These are phyloP conservation scores for Myochromella boudieri DNA, from an alignment of 768 basidiomycete genomes.

Conservation along the genomic window DNA sequence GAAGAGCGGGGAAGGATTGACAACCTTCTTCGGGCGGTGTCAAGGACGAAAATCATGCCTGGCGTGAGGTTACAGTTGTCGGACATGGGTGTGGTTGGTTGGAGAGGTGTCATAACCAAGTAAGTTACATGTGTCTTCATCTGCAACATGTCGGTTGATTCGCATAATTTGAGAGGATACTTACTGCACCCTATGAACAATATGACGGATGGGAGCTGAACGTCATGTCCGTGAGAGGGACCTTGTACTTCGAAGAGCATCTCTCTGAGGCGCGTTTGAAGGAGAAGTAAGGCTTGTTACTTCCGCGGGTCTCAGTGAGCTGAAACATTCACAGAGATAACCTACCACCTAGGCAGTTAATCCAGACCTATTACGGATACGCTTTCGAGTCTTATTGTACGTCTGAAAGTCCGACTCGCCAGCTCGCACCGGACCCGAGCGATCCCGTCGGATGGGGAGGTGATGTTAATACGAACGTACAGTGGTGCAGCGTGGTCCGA, in stretches of 20 bases:
- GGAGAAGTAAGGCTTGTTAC: conserved; percentile 56
- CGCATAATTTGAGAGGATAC: conserved; percentile 51
- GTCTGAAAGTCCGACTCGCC: conserved; percentile 35
- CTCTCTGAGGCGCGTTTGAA: conserved; percentile 52
- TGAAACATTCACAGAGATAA: conserved; percentile 48
- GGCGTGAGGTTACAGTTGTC: conserved; percentile 19
- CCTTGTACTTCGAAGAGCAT: conserved; percentile 77
- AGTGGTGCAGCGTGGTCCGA: conserved; percentile 90
- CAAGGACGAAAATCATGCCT: conserved; percentile 34
- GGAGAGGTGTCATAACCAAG: conserved; percentile 88
- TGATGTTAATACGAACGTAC: conserved; percentile 83
- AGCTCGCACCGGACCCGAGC: conserved; percentile 22
- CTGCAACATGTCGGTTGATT: conserved; percentile 5
- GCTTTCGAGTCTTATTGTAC: conserved; percentile 91
- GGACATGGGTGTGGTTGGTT: conserved; percentile 62
- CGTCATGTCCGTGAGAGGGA: conserved; percentile 72
- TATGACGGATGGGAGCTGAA: conserved; percentile 81
- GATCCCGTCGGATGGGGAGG: conserved; percentile 67
- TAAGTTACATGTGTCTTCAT: conserved; percentile 28
- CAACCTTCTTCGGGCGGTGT: conserved; percentile 59
- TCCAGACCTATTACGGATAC: conserved; percentile 81
- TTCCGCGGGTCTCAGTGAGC: conserved; percentile 3
- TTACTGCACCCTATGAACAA: conserved; percentile 82
- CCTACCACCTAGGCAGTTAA: conserved; percentile 60
- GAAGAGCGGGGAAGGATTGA: conserved; percentile 73